Conservation (phyloP, 2,329 filamentous ascomycete species). For the Aspergillus sp. region DNA sequence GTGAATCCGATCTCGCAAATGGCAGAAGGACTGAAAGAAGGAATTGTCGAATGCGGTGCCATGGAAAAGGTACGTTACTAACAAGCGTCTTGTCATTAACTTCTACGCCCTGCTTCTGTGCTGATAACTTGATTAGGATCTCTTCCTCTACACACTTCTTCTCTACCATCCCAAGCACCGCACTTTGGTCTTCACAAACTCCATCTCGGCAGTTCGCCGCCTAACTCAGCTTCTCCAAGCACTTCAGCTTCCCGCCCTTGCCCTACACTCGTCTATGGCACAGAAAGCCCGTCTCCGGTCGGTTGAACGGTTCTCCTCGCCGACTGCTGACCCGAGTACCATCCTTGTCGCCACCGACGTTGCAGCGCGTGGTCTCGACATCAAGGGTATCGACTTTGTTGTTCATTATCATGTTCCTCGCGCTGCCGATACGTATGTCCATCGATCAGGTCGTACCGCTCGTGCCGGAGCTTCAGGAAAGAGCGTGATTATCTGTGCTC, state of each 20-base stretch:
- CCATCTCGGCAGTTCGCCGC: constrained; percentile 86
- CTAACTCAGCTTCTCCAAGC: constrained; percentile 81
- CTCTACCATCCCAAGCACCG: constrained; percentile 78
- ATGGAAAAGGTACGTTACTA: constrained; percentile 73
- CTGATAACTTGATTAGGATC: constrained; percentile 56
- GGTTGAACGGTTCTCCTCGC: constrained; percentile 79
- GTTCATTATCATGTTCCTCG: constrained; percentile 95
- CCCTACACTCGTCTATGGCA: constrained; percentile 89
- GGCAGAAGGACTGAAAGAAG: constrained; percentile 81
- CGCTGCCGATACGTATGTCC: constrained; percentile 89
- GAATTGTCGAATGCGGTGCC: constrained; percentile 84
- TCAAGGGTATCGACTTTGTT: constrained; percentile 82
- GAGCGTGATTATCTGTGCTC: constrained; percentile 84
- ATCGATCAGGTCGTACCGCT: constrained; percentile 90
- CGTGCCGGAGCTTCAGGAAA: constrained; percentile 75
- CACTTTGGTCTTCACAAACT: constrained; percentile 92
- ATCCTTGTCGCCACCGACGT: constrained; percentile 93
- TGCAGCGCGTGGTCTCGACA: constrained; percentile 89
- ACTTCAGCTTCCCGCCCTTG: constrained; percentile 71
- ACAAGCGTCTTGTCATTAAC: neutral
- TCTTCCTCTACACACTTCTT: constrained; percentile 87
- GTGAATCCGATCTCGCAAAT: constrained; percentile 87
- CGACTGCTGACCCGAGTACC: constrained; percentile 53
- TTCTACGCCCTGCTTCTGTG: neutral
- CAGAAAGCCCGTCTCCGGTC: constrained; percentile 95